Evolutionary conservation across 2,329 filamentous ascomycete genomes (phyloP).

Genomic region (Fusarium multiceps): DNA sequence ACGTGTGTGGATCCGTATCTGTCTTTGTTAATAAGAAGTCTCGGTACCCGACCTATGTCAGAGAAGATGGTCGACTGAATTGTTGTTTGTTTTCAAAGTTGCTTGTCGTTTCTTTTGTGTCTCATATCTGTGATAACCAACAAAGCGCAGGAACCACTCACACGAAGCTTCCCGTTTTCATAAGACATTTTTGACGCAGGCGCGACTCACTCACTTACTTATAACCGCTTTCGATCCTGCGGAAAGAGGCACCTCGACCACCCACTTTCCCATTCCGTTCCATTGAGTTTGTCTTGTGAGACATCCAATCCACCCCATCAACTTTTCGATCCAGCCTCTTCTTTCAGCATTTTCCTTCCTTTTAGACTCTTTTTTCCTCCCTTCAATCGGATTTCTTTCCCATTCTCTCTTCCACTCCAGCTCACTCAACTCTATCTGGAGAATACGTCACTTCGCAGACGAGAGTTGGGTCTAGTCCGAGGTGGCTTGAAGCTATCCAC

Average conservation of each 20-base stretch:
- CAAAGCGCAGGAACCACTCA: slow-evolving; percentile 1
- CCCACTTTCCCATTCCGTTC: slow-evolving; percentile 23
- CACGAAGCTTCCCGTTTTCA: slow-evolving; percentile 17
- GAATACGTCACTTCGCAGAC: slow-evolving; percentile 18
- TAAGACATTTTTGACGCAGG: slow-evolving; percentile 12
- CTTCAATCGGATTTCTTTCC: not conserved
- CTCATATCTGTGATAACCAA: not conserved
- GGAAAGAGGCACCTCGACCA: slow-evolving; percentile 9
- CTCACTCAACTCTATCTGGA: not conserved
- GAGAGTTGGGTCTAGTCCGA: slow-evolving; percentile 22
- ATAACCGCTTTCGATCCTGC: slow-evolving; percentile 2
- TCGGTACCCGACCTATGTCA: not conserved
- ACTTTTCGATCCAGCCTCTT: slow-evolving; percentile 13
- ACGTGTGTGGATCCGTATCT: slow-evolving; percentile 24
- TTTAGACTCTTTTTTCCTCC: not conserved
- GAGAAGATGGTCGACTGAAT: not conserved
- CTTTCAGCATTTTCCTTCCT: not conserved
- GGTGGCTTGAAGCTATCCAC: slow-evolving; percentile 20
- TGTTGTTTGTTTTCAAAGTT: not conserved
- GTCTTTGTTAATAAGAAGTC: slow-evolving; percentile 25
- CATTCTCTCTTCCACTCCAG: not conserved
- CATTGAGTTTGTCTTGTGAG: slow-evolving; percentile 15
- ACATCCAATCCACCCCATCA: slow-evolving; percentile 12
- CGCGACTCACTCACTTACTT: slow-evolving; percentile 15
- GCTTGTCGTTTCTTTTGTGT: not conserved